Conservation (phyloP, 2,329 filamentous ascomycete genomes). For the Stagonosporopsis rhizophila region DNA sequence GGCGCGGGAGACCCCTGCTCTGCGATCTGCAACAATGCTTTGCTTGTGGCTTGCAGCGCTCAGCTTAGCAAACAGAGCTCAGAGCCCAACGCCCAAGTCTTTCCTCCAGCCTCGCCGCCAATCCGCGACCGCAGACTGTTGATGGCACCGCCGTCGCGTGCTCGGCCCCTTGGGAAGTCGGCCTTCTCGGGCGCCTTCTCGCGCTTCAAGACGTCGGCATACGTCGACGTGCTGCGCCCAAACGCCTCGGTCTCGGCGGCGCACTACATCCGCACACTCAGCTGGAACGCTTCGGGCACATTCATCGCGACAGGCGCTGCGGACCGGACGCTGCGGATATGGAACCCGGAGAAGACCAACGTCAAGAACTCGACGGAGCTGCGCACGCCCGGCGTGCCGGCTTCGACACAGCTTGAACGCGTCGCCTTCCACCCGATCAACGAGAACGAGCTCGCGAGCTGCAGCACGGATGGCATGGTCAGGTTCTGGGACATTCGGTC, state of each 20-base stretch:
- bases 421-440: conserved; percentile 79
- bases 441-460: conserved; percentile 78
- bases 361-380: conserved; percentile 79
- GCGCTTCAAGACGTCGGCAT: conserved; percentile 72
- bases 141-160: conserved; percentile 52
- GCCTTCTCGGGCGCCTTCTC: conserved; percentile 72
- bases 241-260: conserved; percentile 40
- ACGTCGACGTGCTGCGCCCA: conserved; percentile 56
- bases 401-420: conserved; percentile 65
- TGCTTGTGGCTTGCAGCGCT: neutral
- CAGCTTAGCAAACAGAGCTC: neutral
- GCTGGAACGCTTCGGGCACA: conserved; percentile 87
- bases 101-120: too few relatives aligned
- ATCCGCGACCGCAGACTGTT: neutral
- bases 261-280: conserved; percentile 71
- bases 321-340: conserved; percentile 75
- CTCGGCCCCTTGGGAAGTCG: conserved; percentile 71
- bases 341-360: conserved; percentile 80
- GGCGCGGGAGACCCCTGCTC: neutral
- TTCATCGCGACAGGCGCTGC: conserved; percentile 81
- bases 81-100: neutral
- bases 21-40: neutral
- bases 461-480: conserved; percentile 75
- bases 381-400: conserved; percentile 63
- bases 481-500: conserved; percentile 82